These are phyloP conservation scores for Candida dajiaensis DNA, from an alignment of 805 yeast genomes.

Conservation along the genomic window DNA sequence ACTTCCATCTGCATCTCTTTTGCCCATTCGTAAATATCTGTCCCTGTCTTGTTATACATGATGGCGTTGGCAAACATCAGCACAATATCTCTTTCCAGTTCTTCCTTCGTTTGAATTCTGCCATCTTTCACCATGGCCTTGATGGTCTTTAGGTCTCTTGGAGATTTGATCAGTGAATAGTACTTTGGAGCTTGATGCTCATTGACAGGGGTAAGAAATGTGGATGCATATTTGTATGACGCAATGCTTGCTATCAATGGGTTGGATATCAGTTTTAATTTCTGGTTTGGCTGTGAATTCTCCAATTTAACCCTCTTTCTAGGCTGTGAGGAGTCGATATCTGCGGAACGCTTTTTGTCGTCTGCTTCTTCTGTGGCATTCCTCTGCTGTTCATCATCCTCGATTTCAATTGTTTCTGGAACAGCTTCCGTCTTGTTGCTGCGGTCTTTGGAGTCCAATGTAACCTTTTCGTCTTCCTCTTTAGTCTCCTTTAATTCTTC, in stretches of 20 bases:
- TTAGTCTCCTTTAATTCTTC: not conserved
- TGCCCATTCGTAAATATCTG: conserved; percentile 57
- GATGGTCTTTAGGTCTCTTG: conserved; percentile 65
- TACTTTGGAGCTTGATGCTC: conserved; percentile 66
- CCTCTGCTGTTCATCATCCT: not conserved
- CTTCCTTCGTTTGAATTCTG: conserved; percentile 39
- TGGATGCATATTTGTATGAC: conserved; percentile 67
- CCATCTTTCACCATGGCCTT: conserved; percentile 53
- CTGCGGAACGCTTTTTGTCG: conserved; percentile 3
- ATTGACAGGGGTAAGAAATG: conserved; percentile 66
- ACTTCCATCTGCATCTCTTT: conserved; percentile 68
- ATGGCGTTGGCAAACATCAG: conserved; percentile 80
- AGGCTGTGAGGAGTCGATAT: conserved; percentile 5
- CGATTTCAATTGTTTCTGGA: not conserved
- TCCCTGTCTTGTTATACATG: conserved; percentile 68
- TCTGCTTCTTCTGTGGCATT: not conserved
- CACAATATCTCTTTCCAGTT: conserved; percentile 62
- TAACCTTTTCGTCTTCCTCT: not conserved
- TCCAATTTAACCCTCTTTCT: conserved; percentile 4
- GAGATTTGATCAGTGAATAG: conserved; percentile 51
- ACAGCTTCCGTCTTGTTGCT: not conserved
- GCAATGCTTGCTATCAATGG: conserved; percentile 60
- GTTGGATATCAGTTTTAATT: conserved; percentile 55
- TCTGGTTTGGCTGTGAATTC: conserved; percentile 32
- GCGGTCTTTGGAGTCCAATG: not conserved